phyloP scores from a whole-genome alignment of 306 rosid species.

The Styphnolobium japonicum region DNA sequence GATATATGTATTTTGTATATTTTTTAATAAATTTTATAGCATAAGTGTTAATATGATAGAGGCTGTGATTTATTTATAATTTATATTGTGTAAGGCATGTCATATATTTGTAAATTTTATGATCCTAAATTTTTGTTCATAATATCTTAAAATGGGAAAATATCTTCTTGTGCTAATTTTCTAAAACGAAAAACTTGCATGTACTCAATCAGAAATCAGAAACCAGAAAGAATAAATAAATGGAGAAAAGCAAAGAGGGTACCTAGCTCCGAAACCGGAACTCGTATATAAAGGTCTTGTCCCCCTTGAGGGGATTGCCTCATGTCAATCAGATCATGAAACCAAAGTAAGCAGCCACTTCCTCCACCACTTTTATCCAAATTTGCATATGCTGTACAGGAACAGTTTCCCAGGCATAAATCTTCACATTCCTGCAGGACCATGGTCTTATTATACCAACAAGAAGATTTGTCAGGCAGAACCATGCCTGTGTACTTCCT shows the following conservation, averaged over 20 bases:
- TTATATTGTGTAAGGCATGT: too few species aligned
- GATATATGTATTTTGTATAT: too few species aligned
- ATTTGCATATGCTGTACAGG: slow-evolving; percentile 17
- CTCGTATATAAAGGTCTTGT: slow-evolving; percentile 8
- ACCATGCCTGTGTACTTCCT: background rate
- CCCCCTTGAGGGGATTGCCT: slow-evolving; percentile 10
- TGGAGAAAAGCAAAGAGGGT: background rate
- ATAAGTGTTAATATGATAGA: too few species aligned
- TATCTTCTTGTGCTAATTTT: too few species aligned
- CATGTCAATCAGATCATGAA: slow-evolving; percentile 1
- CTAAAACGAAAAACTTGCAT: too few species aligned
- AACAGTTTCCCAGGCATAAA: slow-evolving; percentile 18
- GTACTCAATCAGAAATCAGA: too few species aligned
- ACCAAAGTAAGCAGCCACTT: slow-evolving; percentile 37
- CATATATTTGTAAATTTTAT: too few species aligned
- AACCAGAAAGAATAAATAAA: background rate
- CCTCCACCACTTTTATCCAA: background rate
- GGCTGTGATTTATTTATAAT: too few species aligned
- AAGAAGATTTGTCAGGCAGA: slow-evolving; percentile 25
- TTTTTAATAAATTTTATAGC: too few species aligned
- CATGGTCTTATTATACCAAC: slow-evolving; percentile 13
- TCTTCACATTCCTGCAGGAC: background rate
- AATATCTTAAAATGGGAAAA: too few species aligned
- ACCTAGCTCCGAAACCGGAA: background rate
- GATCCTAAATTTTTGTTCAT: too few species aligned